phyloP scores from a whole-genome alignment of 108 stramenopile species.

The Craspedostauros australis region DNA sequence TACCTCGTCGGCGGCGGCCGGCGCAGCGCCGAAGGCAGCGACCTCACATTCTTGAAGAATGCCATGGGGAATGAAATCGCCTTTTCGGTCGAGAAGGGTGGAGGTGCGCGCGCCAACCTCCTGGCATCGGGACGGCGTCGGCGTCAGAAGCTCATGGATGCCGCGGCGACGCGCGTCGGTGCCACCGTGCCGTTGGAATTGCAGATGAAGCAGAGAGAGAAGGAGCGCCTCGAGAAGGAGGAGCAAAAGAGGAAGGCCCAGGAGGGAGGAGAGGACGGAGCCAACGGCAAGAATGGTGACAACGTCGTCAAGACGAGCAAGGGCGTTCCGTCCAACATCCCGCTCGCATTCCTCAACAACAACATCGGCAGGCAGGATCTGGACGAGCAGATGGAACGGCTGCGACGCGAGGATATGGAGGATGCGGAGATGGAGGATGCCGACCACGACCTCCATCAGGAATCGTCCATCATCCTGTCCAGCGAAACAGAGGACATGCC shows the following conservation, averaged over 20 bases:
- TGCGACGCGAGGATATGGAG: constrained; percentile 28
- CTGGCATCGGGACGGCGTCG: constrained; percentile 52
- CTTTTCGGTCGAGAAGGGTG: constrained; percentile 83
- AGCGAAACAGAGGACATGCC: constrained; percentile 54
- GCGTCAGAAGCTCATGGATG: constrained; percentile 65
- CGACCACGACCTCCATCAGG: constrained; percentile 3
- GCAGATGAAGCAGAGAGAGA: constrained; percentile 11
- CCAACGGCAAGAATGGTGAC: constrained; percentile 7
- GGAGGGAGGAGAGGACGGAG: constrained; percentile 6
- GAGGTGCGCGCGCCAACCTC: constrained; percentile 76
- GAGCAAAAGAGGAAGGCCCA: constrained; percentile 17
- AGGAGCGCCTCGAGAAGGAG: constrained; percentile 23
- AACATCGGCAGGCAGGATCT: constrained; percentile 58
- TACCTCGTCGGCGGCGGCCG: constrained; percentile 33
- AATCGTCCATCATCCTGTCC: constrained; percentile 23
- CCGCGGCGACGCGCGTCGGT: constrained; percentile 77
- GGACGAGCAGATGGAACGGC: constrained; percentile 43
- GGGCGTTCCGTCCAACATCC: constrained; percentile 11
- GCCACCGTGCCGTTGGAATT: constrained; percentile 54
- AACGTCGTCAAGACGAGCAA: no score
- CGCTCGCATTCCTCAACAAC: constrained; percentile 52
- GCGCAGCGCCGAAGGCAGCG: constrained; percentile 30
- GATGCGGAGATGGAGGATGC: constrained; percentile 30
- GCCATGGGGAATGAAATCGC: constrained; percentile 83
- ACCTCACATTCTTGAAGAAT: constrained; percentile 80